Conservation (phyloP, 2,329 filamentous ascomycete genomes). For the Talaromyces funiculosus region DNA sequence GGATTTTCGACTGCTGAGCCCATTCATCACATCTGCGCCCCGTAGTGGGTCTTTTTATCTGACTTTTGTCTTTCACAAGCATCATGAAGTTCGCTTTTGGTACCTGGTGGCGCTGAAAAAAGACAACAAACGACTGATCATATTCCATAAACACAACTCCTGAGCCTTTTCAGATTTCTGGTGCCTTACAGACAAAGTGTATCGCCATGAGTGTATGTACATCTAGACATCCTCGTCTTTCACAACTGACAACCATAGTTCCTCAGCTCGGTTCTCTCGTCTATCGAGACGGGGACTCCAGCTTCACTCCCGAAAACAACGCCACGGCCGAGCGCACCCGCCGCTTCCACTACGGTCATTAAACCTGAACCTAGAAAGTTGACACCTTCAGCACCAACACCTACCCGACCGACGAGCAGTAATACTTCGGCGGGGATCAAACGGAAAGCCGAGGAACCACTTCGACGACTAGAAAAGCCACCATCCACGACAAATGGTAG, state of each 20-base stretch:
- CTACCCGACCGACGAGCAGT: constrained; percentile 1
- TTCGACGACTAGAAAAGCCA: constrained; percentile 26
- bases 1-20: not conserved
- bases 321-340: constrained; percentile 22
- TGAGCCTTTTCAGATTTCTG: not conserved
- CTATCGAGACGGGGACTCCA: constrained; percentile 42
- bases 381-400: constrained; percentile 18
- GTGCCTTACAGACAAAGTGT: constrained; percentile 3
- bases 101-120: constrained; percentile 35
- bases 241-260: constrained; percentile 35
- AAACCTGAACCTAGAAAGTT: constrained; percentile 19
- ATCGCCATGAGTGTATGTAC: constrained; percentile 36
- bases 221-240: not conserved
- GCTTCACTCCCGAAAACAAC: constrained; percentile 22
- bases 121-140: constrained; percentile 15
- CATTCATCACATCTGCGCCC: not conserved
- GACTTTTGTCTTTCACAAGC: constrained; percentile 21
- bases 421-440: constrained; percentile 27
- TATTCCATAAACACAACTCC: constrained; percentile 6
- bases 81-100: constrained; percentile 35
- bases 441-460: constrained; percentile 40
- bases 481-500: constrained; percentile 18
- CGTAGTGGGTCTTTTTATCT: constrained; percentile 8
- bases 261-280: constrained; percentile 48
- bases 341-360: constrained; percentile 20